phyloP scores from a whole-genome alignment of 371 early-diverging fungal genomes.

The Mortierella sp. region DNA sequence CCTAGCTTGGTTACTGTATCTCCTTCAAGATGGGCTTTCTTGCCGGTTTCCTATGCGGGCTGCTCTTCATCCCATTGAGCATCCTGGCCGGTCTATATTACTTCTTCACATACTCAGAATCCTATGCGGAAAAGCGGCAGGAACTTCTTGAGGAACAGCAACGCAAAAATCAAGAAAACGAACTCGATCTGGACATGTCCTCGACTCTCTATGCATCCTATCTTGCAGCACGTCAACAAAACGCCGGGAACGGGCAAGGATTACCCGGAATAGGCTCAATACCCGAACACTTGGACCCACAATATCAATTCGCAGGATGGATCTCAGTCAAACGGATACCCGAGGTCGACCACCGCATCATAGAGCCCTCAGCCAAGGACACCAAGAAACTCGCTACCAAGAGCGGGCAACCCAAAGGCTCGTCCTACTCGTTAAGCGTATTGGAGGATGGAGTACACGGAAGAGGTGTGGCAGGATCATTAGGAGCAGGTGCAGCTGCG shows the following conservation, averaged over 20 bases:
- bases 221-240: constrained; percentile 15
- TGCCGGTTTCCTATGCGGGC: constrained; percentile 40
- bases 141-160: constrained; percentile 13
- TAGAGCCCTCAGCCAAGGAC: constrained; percentile 45
- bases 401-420: constrained; percentile 12
- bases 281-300: constrained; percentile 50
- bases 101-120: constrained; percentile 47
- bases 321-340: constrained; percentile 48
- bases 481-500: constrained; percentile 15
- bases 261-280: constrained; percentile 11
- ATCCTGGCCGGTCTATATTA: constrained; percentile 29
- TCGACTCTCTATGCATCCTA: constrained; percentile 43
- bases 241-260: constrained; percentile 6
- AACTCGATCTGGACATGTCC: constrained; percentile 34
- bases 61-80: constrained; percentile 36
- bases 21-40: constrained; percentile 38
- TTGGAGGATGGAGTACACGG: constrained; percentile 8
- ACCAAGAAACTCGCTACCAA: constrained; percentile 13
- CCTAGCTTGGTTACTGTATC: background rate
- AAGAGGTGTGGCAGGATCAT: constrained; percentile 24
- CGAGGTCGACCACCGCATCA: constrained; percentile 50
- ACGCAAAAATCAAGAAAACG: constrained; percentile 13
- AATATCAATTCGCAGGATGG: constrained; percentile 52
- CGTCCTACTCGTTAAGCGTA: constrained; percentile 4
- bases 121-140: constrained; percentile 31